Evolutionary conservation across 2,329 filamentous ascomycete species (phyloP).

Genomic region (Epicoccum nigrum): DNA sequence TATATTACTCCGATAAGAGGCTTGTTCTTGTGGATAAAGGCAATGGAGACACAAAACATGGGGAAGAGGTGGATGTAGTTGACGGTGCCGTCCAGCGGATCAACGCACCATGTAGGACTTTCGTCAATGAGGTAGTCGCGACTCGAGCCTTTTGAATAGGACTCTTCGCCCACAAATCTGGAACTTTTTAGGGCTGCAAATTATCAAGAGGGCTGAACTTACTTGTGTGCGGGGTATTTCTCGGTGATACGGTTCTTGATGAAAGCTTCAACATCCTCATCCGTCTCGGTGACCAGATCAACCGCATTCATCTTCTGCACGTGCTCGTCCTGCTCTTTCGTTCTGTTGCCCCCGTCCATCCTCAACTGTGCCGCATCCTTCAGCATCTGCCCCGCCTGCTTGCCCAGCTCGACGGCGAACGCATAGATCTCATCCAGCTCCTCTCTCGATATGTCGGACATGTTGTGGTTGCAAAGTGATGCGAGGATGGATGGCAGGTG

Average conservation of each 20-base stretch:
- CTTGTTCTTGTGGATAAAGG: constrained; percentile 64
- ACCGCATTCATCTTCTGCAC: constrained; percentile 77
- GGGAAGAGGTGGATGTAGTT: constrained; percentile 83
- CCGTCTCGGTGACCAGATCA: constrained; percentile 78
- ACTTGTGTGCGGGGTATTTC: constrained; percentile 72
- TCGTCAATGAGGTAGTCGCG: constrained; percentile 70
- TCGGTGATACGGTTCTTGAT: constrained; percentile 65
- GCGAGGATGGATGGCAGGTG: background rate
- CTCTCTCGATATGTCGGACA: constrained; percentile 37
- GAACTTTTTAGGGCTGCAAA: background rate
- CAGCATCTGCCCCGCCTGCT: constrained; percentile 71
- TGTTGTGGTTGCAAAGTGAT: constrained; percentile 12
- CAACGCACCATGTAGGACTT: constrained; percentile 75
- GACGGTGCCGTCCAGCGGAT: constrained; percentile 79
- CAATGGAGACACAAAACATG: constrained; percentile 82
- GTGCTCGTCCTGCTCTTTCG: constrained; percentile 46
- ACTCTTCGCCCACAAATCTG: constrained; percentile 79
- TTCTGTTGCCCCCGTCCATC: constrained; percentile 50
- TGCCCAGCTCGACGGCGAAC: constrained; percentile 73
- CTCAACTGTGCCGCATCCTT: constrained; percentile 67
- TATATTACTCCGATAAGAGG: constrained; percentile 75
- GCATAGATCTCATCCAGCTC: constrained; percentile 70
- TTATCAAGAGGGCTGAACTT: constrained; percentile 35
- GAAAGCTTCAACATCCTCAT: constrained; percentile 75
- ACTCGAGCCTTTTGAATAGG: constrained; percentile 71